Evolutionary conservation across 1,284 basidiomycete species (phyloP).

Genomic region (Cryptococcus sp.): DNA sequence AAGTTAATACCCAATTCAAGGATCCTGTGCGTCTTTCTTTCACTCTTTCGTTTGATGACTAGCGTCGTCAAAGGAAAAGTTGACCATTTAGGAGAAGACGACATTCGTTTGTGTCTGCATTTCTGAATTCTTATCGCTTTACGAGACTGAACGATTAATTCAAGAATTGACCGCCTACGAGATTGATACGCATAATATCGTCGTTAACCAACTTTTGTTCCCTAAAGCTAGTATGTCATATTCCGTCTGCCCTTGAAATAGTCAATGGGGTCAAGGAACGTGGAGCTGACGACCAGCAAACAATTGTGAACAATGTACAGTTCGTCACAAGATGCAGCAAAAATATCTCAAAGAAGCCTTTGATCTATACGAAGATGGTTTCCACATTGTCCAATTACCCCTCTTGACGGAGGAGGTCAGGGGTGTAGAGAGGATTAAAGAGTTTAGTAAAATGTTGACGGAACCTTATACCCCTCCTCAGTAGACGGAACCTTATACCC

Average conservation of each 20-base stretch:
- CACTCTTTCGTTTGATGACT: background rate
- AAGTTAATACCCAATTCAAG: constrained; percentile 99
- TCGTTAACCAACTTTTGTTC: constrained; percentile 95
- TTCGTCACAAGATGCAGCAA: constrained; percentile 95
- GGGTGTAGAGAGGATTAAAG: constrained; percentile 85
- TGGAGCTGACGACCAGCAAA: constrained; percentile 55
- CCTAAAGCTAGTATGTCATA: constrained; percentile 71
- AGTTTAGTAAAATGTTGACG: constrained; percentile 63
- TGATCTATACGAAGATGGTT: constrained; percentile 93
- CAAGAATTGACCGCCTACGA: constrained; percentile 95
- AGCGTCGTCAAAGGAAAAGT: background rate
- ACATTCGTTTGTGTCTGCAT: constrained; percentile 99
- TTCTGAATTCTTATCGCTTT: constrained; percentile 94
- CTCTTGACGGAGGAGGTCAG: constrained; percentile 94
- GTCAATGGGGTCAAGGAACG: background rate
- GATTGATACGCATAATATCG: constrained; percentile 98
- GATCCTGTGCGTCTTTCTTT: constrained; percentile 68
- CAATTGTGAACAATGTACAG: constrained; percentile 91
- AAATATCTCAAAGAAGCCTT: constrained; percentile 92
- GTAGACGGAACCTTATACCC: constrained; percentile 9
- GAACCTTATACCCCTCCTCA: constrained; percentile 4
- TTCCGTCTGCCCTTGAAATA: background rate
- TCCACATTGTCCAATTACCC: constrained; percentile 90
- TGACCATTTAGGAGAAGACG: constrained; percentile 73
- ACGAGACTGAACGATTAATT: constrained; percentile 96